phyloP scores from a whole-genome alignment of 257 asterid species.

The Solanum pinnatisectum region DNA sequence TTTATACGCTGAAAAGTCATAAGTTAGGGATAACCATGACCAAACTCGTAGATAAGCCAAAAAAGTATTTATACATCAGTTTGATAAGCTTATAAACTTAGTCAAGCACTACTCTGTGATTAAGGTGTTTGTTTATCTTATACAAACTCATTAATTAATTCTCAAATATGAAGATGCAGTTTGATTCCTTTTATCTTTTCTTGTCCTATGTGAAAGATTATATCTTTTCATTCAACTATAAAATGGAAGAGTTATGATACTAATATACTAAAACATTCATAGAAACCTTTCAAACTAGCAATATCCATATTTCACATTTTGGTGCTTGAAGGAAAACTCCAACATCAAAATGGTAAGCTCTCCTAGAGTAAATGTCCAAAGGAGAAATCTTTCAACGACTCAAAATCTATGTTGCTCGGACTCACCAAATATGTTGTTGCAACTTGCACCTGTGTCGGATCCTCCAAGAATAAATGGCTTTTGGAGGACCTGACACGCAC shows the following conservation, averaged over 20 bases:
- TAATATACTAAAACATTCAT: not conserved
- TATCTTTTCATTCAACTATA: not conserved
- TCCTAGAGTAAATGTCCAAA: not conserved
- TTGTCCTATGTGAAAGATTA: not conserved
- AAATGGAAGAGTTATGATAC: not conserved
- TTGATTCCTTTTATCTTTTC: constrained; percentile 15
- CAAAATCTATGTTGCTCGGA: not conserved
- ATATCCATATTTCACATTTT: not conserved
- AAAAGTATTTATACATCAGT: not conserved
- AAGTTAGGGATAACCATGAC: not conserved
- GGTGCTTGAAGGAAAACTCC: not conserved
- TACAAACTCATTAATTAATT: not conserved
- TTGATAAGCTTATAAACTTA: not conserved
- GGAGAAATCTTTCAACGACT: not conserved
- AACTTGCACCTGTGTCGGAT: too few relatives aligned
- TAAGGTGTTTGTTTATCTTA: not conserved
- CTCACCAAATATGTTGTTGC: not conserved
- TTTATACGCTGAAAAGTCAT: not conserved
- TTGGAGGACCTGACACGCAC: not conserved
- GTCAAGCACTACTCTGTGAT: not conserved
- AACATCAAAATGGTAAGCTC: constrained; percentile 11
- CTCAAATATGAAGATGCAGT: constrained; percentile 3
- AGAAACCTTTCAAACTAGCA: not conserved
- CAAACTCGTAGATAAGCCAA: not conserved
- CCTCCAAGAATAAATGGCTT: not conserved